Evolutionary conservation across 805 yeast genomes (phyloP), one percentile per base, ranked within the genome.

Genomic region (Kodamaea kaohsiungensis): DNA sequence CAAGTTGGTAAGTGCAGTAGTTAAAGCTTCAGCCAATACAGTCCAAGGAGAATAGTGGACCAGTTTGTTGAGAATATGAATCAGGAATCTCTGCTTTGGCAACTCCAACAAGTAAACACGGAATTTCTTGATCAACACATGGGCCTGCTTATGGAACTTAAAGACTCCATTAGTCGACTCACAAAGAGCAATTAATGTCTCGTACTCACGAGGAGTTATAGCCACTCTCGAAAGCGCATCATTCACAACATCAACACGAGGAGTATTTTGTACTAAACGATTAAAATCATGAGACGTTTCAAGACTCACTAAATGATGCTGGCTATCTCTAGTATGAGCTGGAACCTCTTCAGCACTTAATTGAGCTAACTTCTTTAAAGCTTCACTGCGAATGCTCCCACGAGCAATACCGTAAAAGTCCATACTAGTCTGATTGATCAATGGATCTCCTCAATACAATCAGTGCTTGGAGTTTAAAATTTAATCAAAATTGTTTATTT

Each of bases 131-230:
- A 80, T 61, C 16, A 84, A 62, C 25, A 76, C 53, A 3, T 67
- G 63, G 12, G 82, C 84, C 47, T 78, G 80, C 5, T 58, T 61
- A 1, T 65, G 63, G 19, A 62, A 59, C 37, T 68, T 69, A 48
- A 67, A 55, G 8, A 66, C 62, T 7, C 72, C 69, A 4, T 54
- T 53, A 3, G 77, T 63, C 9, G 76, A 70, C 25, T 72, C 72
- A 56, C 87, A 82, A 25, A 87, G 67, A 0, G 90, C 88, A 46
- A 80, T 59, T 55, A 86, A 70, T 4, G 80, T 77, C 57, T 86
- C 88, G 54, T 76, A 74, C 63, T 85, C 88, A 54, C 78, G 80
- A 40, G 75, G 68, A 1, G 82, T 68, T 55, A 82, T 72, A 13
- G 82, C 80, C 15, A 78, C 76, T 3, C 69, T 54, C 4, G 72